A percentile compares a stretch with the other conserved stretches of the same genome.
These are phyloP conservation scores for Metrosideros polymorpha DNA, from an alignment of 441 rosid species.

Conservation along the genomic window DNA sequence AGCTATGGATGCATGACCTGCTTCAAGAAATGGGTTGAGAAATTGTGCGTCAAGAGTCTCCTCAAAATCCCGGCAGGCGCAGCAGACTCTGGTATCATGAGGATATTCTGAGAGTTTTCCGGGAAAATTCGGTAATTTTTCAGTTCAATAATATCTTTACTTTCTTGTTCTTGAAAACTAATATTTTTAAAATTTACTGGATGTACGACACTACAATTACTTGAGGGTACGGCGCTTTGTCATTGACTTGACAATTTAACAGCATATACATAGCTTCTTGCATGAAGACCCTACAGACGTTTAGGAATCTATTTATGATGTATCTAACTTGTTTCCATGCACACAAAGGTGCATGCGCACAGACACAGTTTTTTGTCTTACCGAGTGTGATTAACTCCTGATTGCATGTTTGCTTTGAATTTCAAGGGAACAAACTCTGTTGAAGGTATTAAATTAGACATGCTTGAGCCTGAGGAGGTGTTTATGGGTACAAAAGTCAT, in stretches of 20 bases:
- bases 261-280: not conserved
- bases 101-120: not conserved
- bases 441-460: not conserved
- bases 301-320: not conserved
- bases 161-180: not conserved
- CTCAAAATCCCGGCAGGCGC: not conserved
- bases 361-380: not conserved
- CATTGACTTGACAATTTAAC: not conserved
- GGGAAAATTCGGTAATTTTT: not conserved
- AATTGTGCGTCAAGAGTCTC: slow-evolving; percentile 2
- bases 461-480: not conserved
- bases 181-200: not conserved
- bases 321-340: not conserved
- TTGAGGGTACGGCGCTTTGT: not conserved
- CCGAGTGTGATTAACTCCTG: too few species aligned
- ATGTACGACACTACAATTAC: not conserved
- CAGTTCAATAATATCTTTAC: too few species aligned
- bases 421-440: not conserved
- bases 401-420: not conserved
- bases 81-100: slow-evolving; percentile 16
- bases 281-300: not conserved
- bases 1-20: slow-evolving; percentile 16
- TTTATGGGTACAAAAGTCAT: not conserved
- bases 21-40: slow-evolving; percentile 19
- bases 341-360: too few species aligned